These are phyloP conservation scores for Entophlyctis helioformis DNA, from an alignment of 192 early-diverging fungal genomes.

Conservation along the genomic window DNA sequence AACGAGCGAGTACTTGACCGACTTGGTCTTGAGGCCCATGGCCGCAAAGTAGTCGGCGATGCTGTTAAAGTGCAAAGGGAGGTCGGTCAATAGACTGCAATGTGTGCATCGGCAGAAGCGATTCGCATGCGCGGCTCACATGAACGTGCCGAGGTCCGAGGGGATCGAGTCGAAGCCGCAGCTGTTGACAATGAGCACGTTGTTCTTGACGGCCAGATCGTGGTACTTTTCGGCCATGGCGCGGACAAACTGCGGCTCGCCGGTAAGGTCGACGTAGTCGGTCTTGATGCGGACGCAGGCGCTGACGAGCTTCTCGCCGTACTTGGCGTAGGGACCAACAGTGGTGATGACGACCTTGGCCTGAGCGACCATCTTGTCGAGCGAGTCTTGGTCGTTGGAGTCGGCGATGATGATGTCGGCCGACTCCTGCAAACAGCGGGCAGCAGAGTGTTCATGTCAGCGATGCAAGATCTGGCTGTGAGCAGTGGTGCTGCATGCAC, in stretches of 20 bases:
- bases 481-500: too few relatives aligned
- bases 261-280: constrained; percentile 91
- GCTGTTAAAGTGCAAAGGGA: constrained; percentile 10
- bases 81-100: background rate
- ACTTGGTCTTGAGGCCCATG: constrained; percentile 11
- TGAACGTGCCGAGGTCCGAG: constrained; percentile 67
- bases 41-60: constrained; percentile 30
- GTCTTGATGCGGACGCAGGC: too few relatives aligned
- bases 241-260: constrained; percentile 57
- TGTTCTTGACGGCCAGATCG: too few relatives aligned
- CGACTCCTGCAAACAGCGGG: too few relatives aligned
- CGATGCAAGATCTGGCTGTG: too few relatives aligned
- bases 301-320: constrained; percentile 59
- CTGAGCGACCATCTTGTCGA: constrained; percentile 47
- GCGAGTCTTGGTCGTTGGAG: constrained; percentile 36
- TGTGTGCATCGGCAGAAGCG: too few relatives aligned
- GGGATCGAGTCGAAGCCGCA: constrained; percentile 90
- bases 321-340: constrained; percentile 69
- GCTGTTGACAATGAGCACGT: too few relatives aligned
- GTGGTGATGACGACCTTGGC: constrained; percentile 69
- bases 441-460: too few relatives aligned
- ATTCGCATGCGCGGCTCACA: constrained; percentile 24
- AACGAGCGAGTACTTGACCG: constrained; percentile 6
- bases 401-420: constrained; percentile 63
- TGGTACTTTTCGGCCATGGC: constrained; percentile 55